A percentile compares a stretch with the other conserved stretches of the same genome.
These are phyloP conservation scores for Beauveria rudraprayagi DNA, from an alignment of 2,329 filamentous ascomycete species.

Conservation along the genomic window DNA sequence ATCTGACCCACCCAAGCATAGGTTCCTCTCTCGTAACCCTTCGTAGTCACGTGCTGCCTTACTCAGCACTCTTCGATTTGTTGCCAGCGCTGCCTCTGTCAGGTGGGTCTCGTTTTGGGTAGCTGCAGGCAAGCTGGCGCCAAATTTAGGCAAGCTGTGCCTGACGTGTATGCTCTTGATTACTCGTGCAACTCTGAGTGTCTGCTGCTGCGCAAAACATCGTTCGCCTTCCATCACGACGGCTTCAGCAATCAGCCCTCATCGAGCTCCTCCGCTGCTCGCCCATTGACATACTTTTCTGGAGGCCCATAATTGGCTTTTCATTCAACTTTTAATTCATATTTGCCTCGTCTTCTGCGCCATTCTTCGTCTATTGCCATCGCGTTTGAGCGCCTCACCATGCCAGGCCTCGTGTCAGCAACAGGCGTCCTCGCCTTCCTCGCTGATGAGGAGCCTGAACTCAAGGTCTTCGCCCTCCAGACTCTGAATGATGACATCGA, in stretches of 20 bases:
- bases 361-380: background rate
- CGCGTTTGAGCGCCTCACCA: conserved; percentile 32
- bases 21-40: background rate
- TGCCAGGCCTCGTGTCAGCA: conserved; percentile 91
- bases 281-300: conserved; percentile 1
- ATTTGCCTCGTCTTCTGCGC: background rate
- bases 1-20: background rate
- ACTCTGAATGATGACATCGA: conserved; percentile 95
- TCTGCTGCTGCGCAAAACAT: conserved; percentile 20
- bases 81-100: background rate
- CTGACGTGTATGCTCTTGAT: conserved; percentile 31
- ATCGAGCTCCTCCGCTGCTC: background rate
- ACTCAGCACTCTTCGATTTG: background rate
- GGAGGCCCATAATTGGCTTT: background rate
- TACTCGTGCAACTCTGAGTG: conserved; percentile 20
- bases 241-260: conserved; percentile 11
- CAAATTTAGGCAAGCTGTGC: conserved; percentile 29
- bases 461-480: conserved; percentile 91
- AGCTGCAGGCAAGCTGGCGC: background rate
- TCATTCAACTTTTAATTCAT: background rate
- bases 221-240: conserved; percentile 14
- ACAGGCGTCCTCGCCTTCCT: conserved; percentile 93
- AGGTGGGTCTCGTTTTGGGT: background rate
- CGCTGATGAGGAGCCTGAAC: conserved; percentile 85
- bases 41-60: background rate